Conservation (phyloP, 2,329 filamentous ascomycete species). For the Pyrenochaeta sp. region DNA sequence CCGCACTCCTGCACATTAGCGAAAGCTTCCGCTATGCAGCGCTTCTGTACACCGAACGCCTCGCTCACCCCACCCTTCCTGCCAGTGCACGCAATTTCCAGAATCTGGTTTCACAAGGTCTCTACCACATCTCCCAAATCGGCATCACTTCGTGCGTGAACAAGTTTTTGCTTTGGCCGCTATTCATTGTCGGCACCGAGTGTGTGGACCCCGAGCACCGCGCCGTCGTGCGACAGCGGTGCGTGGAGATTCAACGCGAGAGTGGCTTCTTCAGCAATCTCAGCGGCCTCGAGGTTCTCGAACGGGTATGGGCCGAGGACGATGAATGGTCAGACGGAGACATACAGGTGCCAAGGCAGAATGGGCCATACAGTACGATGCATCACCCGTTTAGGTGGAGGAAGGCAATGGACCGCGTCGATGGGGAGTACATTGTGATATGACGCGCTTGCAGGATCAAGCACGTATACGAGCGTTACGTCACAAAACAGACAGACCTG, state of each 20-base stretch:
- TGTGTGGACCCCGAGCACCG: slow-evolving; percentile 84
- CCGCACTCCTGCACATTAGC: slow-evolving; percentile 82
- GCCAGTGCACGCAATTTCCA: slow-evolving; percentile 82
- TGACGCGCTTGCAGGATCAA: slow-evolving; percentile 24
- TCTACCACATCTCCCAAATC: slow-evolving; percentile 83
- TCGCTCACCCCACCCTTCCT: slow-evolving; percentile 78
- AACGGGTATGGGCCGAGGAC: slow-evolving; percentile 79
- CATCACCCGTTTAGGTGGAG: slow-evolving; percentile 57
- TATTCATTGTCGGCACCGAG: slow-evolving; percentile 90
- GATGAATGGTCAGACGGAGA: slow-evolving; percentile 42
- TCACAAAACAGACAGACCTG: slow-evolving; percentile 1
- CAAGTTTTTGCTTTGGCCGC: slow-evolving; percentile 92
- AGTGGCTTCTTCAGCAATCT: slow-evolving; percentile 95
- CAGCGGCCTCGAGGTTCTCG: slow-evolving; percentile 82
- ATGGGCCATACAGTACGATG: slow-evolving; percentile 34
- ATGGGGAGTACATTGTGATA: slow-evolving; percentile 63
- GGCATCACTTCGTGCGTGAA: slow-evolving; percentile 76
- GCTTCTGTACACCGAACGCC: slow-evolving; percentile 86
- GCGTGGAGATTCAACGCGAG: slow-evolving; percentile 84
- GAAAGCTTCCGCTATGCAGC: slow-evolving; percentile 91
- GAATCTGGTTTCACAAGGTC: slow-evolving; percentile 79
- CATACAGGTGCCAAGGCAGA: slow-evolving; percentile 25
- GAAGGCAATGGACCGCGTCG: slow-evolving; percentile 59
- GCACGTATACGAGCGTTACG: slow-evolving; percentile 7
- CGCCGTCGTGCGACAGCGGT: slow-evolving; percentile 79